Percentiles rank a stretch among this genome's conserved stretches.
These are phyloP conservation scores for Chlorella vulgaris DNA, from an alignment of 139 green algal species.

Conservation along the genomic window DNA sequence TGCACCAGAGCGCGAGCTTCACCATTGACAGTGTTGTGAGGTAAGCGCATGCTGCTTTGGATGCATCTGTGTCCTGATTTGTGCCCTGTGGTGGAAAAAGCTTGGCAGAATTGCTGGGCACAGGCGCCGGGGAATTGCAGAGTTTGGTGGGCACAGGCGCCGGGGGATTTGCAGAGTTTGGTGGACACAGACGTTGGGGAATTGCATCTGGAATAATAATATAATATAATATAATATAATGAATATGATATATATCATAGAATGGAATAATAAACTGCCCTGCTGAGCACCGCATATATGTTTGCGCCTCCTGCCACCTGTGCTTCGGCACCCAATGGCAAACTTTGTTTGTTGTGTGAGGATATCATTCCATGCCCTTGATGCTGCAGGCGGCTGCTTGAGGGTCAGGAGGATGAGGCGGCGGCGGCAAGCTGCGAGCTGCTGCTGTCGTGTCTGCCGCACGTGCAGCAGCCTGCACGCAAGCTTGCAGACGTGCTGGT, in stretches of 20 bases:
- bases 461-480: conserved; percentile 23
- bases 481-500: conserved; percentile 24
- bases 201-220: too few species aligned
- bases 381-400: conserved; percentile 1
- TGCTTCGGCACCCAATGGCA: too few species aligned
- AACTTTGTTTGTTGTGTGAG: neutral
- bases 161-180: too few species aligned
- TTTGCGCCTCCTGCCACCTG: too few species aligned
- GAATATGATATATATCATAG: too few species aligned
- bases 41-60: neutral
- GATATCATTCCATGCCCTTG: neutral
- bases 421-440: conserved; percentile 31
- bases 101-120: too few species aligned
- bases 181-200: too few species aligned
- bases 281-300: too few species aligned
- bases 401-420: neutral
- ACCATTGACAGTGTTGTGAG: conserved; percentile 31
- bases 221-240: too few species aligned
- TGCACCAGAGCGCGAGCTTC: conserved; percentile 41
- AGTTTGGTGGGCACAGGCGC: too few species aligned
- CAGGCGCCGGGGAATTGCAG: too few species aligned
- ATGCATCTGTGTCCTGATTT: neutral
- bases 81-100: neutral
- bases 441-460: conserved; percentile 32
- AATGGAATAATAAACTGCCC: too few species aligned